phyloP scores from a whole-genome alignment of 73 alveolate species.

The Paramecium caudatum region DNA sequence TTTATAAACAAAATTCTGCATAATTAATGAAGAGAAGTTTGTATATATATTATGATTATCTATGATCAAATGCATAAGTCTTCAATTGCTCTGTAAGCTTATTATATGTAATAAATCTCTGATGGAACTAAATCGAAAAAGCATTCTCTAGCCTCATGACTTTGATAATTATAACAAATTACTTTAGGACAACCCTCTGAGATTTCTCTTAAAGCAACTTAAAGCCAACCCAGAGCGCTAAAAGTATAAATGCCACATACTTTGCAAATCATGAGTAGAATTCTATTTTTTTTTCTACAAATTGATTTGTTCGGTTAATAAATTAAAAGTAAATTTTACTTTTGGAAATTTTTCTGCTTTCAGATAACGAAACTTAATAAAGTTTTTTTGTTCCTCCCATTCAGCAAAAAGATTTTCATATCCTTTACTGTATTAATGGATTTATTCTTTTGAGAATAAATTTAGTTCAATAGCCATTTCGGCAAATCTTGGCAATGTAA shows the following conservation, averaged over 20 bases:
- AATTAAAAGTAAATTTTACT: slow-evolving; percentile 52
- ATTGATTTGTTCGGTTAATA: slow-evolving; percentile 32
- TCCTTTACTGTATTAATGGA: slow-evolving; percentile 5
- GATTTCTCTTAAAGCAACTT: slow-evolving; percentile 42
- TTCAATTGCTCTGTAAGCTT: slow-evolving; percentile 29
- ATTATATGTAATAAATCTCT: background rate
- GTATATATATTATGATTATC: too few species aligned
- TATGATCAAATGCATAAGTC: slow-evolving; percentile 35
- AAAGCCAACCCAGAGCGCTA: slow-evolving; percentile 53
- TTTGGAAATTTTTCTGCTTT: slow-evolving; percentile 64
- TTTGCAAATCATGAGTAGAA: slow-evolving; percentile 34
- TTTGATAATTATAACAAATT: background rate
- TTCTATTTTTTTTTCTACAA: background rate
- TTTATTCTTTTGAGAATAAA: slow-evolving; percentile 21
- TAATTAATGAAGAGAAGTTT: too few species aligned
- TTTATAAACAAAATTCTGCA: background rate
- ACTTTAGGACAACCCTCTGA: slow-evolving; percentile 50
- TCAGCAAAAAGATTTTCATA: background rate
- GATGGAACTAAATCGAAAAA: slow-evolving; percentile 34
- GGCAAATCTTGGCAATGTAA: slow-evolving; percentile 56
- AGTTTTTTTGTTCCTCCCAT: slow-evolving; percentile 42
- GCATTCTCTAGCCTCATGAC: slow-evolving; percentile 55
- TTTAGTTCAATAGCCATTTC: slow-evolving; percentile 52
- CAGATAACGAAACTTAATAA: slow-evolving; percentile 23
- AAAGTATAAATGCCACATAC: background rate